Base-by-base conservation (phyloP, 225 moss, liverwort and hornwort genomes). In the Pleurozium schreberi region DNA sequence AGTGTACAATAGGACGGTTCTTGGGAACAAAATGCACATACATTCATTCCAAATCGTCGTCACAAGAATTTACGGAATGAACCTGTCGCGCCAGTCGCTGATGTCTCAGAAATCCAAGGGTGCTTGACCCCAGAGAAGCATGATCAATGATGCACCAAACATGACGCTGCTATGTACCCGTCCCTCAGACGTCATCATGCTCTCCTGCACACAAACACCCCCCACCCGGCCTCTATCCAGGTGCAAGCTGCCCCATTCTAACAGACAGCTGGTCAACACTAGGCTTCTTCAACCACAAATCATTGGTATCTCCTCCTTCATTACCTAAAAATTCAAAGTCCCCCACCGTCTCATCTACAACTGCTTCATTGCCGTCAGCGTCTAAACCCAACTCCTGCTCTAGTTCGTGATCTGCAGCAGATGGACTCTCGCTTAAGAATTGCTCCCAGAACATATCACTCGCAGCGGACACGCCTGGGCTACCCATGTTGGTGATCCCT, bases 401-500 rank as follows among this genome's bases (percentile, higher is more conserved):
- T 77, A 95, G 87, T 65, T 94, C 96, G 9, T 93, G 88, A 70
- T 93, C 94, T 88, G 84, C 76, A 58, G 93, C 95, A 38, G 95
- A 95, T 58, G 94, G 92, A 82, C 87, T 95, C 28, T 80, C 97
- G 52, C 91, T 89, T 63, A 98, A 80, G 79, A 97, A 97, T 68
- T 97, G 97, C 92, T 98, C 97, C 98, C 98, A 98, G 80, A 98
- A 98, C n/a, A 93, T 89, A 69, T 98, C 97, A 81, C 95, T 98
- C 21, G 91, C 90, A 68, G 84, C 89, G 31, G 95, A 93, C 16
- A 90, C 59, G 55, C 75, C 92, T 50, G 93, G 92, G 69, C 93
- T 94, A 68, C 88, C 95, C 74, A 92, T 77, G 75, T 78, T 90
- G 22, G 85, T 91, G 28, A 91, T 88, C 34, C 62, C 90, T 78